phyloP scores from a whole-genome alignment of 495 filamentous ascomycete species.

The Diplogelasinospora grovesii region DNA sequence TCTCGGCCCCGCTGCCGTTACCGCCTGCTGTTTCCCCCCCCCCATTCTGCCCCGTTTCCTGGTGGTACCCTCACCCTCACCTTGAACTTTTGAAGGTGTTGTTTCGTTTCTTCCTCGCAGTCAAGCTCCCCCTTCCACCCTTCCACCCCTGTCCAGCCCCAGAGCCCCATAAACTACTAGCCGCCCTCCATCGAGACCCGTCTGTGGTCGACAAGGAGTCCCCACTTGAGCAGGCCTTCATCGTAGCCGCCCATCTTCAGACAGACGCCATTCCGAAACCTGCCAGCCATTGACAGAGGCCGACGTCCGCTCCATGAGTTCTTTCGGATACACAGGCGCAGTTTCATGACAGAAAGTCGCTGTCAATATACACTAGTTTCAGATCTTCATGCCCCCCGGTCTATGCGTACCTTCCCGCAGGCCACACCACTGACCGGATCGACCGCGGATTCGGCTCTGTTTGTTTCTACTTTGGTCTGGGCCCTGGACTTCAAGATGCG shows the following conservation, averaged over 20 bases:
- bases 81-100: no score
- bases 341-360: slow-evolving; percentile 39
- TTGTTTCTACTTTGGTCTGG: slow-evolving; percentile 18
- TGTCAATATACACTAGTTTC: slow-evolving; percentile 39
- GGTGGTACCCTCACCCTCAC: no score
- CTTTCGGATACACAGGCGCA: slow-evolving; percentile 41
- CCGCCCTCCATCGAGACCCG: slow-evolving; percentile 32
- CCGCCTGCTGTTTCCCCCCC: no score
- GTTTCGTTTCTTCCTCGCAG: no score
- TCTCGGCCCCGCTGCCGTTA: no score
- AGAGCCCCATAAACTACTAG: slow-evolving; percentile 24
- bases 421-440: slow-evolving; percentile 7
- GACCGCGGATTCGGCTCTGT: slow-evolving; percentile 7
- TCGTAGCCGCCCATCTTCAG: slow-evolving; percentile 45
- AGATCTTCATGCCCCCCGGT: slow-evolving; percentile 27
- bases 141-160: slow-evolving; percentile 5
- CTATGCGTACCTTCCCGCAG: slow-evolving; percentile 8
- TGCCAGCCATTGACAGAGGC: slow-evolving; percentile 42
- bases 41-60: no score
- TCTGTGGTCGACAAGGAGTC: slow-evolving; percentile 13
- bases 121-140: slow-evolving; percentile 1
- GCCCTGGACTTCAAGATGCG: slow-evolving; percentile 12
- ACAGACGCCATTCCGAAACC: slow-evolving; percentile 43
- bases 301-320: slow-evolving; percentile 30
- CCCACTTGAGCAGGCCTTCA: slow-evolving; percentile 19